Evolutionary conservation across 306 rosid genomes (phyloP).

Genomic region (Pachyrhizus erosus): DNA sequence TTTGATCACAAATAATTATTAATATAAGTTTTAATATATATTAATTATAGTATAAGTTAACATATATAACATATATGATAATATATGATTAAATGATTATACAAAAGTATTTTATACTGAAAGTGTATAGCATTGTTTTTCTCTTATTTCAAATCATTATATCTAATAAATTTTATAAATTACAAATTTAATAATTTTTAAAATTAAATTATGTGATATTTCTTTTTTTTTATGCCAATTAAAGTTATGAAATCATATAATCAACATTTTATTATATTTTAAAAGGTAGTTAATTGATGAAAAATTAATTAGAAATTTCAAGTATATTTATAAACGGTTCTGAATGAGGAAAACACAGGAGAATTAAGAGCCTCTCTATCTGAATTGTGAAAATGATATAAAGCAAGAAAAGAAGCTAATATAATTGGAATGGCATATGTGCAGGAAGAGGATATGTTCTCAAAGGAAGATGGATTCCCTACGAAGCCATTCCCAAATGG

Average conservation of each 20-base stretch:
- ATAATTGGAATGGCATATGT: neutral
- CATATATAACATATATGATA: no score
- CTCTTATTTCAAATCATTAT: no score
- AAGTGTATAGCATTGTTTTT: no score
- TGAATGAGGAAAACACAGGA: neutral
- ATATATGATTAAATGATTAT: no score
- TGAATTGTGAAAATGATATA: conserved; percentile 38
- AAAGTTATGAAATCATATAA: neutral
- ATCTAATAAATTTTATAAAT: neutral
- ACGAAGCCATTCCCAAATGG: conserved; percentile 83
- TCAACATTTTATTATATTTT: neutral
- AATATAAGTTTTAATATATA: no score
- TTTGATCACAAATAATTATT: no score
- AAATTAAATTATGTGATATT: neutral
- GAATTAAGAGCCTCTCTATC: neutral
- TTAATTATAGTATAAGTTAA: no score
- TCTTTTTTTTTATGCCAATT: neutral
- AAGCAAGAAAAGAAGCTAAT: neutral
- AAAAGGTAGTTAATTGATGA: neutral
- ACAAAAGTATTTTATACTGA: no score
- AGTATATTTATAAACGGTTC: neutral
- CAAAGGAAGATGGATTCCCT: conserved; percentile 81
- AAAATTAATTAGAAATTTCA: neutral
- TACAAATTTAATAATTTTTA: neutral
- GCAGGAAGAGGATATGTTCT: conserved; percentile 91